A percentile compares a stretch with the other conserved stretches of the same genome.
Evolutionary conservation across 2,329 filamentous ascomycete genomes (phyloP).

Genomic region (Neophaeococcomyces aloes): DNA sequence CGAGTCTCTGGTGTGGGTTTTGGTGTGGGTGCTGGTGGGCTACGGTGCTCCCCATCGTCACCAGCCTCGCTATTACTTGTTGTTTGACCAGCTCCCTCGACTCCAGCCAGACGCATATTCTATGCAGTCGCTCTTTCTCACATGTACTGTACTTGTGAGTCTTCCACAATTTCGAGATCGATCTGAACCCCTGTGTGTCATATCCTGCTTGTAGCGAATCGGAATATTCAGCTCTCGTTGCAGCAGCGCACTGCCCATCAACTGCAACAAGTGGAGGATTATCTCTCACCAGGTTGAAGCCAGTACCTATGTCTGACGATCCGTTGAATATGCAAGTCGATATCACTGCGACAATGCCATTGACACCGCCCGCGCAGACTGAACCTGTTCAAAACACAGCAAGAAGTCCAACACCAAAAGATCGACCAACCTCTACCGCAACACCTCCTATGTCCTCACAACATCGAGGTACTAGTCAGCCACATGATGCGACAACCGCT

Average conservation of each 20-base stretch:
- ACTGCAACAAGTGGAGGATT: background rate
- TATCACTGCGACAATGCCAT: constrained; percentile 3
- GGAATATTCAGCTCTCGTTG: too few relatives aligned
- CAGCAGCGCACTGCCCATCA: background rate
- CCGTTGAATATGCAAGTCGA: background rate
- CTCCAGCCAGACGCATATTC: too few relatives aligned
- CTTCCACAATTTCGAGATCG: too few relatives aligned
- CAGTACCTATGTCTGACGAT: background rate
- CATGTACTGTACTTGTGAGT: too few relatives aligned
- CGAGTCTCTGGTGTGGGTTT: too few relatives aligned
- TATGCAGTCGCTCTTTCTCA: too few relatives aligned
- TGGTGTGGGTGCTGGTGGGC: too few relatives aligned
- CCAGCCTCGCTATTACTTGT: constrained; percentile 1
- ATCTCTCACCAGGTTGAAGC: background rate
- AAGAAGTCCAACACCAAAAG: constrained; percentile 52
- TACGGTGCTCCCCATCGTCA: background rate
- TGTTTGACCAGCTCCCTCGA: background rate
- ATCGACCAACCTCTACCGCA: constrained; percentile 36
- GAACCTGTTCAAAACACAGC: constrained; percentile 37
- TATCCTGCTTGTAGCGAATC: constrained; percentile 28
- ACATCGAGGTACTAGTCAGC: constrained; percentile 26
- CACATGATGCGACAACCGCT: background rate
- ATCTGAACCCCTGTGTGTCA: too few relatives aligned
- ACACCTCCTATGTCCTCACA: constrained; percentile 33
- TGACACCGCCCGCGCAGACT: constrained; percentile 9